Evolutionary conservation across 1,284 basidiomycete genomes (phyloP).

Genomic region (Apiotrichum domesticum): DNA sequence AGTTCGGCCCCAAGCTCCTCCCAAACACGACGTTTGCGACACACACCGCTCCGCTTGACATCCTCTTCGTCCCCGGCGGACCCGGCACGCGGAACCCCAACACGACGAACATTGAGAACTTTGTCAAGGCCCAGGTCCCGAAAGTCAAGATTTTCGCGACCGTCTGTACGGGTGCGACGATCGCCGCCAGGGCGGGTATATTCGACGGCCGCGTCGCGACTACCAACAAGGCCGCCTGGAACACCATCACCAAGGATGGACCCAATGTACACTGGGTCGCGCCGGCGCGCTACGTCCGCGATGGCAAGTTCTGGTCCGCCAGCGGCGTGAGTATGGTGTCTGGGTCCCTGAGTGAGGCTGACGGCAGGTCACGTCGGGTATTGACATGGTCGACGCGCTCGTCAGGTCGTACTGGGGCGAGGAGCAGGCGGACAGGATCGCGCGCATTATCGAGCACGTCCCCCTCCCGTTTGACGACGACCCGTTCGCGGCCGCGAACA

Average conservation of each 20-base stretch:
- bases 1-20: neutral
- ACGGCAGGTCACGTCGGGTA: neutral
- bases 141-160: conserved; percentile 1
- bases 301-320: conserved; percentile 1
- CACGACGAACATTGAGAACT: neutral
- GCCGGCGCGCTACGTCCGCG: neutral
- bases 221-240: conserved; percentile 21
- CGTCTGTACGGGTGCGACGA: conserved; percentile 23
- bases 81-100: neutral
- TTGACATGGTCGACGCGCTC: neutral
- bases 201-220: conserved; percentile 21
- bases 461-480: neutral
- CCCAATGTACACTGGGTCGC: neutral
- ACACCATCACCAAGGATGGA: neutral
- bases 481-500: neutral
- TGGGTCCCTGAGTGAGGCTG: no score
- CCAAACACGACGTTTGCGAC: neutral
- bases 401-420: neutral
- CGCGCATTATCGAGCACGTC: neutral
- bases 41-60: neutral
- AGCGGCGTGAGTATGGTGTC: neutral
- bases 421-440: neutral
- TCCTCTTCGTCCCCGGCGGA: conserved; percentile 1
- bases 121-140: neutral
- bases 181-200: conserved; percentile 17